Evolutionary conservation across 2,329 filamentous ascomycete genomes (phyloP).

Genomic region (Fusarium sacchari): DNA sequence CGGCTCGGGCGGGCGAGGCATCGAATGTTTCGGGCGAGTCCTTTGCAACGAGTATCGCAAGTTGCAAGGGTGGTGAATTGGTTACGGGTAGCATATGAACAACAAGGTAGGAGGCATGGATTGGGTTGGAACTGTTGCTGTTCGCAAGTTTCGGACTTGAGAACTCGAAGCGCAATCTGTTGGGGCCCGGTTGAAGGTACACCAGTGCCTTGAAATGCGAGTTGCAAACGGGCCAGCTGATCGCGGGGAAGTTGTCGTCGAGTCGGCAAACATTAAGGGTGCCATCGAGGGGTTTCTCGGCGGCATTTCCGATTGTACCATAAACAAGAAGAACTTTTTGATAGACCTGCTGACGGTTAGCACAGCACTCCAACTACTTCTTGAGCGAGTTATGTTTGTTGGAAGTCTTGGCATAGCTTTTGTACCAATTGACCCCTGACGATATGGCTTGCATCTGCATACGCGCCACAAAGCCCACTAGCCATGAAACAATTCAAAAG

Average conservation of each 20-base stretch:
- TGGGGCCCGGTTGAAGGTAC: constrained; percentile 90
- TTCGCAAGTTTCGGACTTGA: constrained; percentile 81
- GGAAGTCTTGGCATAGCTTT: constrained; percentile 12
- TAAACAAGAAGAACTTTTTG: constrained; percentile 88
- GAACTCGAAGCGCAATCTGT: constrained; percentile 89
- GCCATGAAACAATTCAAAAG: constrained; percentile 13
- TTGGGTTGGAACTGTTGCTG: constrained; percentile 70
- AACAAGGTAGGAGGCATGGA: constrained; percentile 82
- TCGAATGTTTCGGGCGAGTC: constrained; percentile 91
- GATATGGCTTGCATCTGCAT: constrained; percentile 23
- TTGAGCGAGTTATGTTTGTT: not conserved
- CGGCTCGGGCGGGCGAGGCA: constrained; percentile 76
- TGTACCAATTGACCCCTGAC: constrained; percentile 21
- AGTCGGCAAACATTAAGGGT: constrained; percentile 81
- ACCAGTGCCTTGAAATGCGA: constrained; percentile 93
- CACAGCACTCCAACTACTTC: constrained; percentile 1
- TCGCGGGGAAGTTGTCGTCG: constrained; percentile 85
- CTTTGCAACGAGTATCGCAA: constrained; percentile 87
- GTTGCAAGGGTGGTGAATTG: constrained; percentile 83
- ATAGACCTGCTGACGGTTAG: constrained; percentile 72
- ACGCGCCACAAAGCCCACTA: constrained; percentile 18
- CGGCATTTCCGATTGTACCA: constrained; percentile 81
- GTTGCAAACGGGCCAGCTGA: constrained; percentile 86
- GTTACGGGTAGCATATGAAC: constrained; percentile 87
- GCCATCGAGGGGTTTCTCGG: constrained; percentile 77